Conservation (phyloP, 2,329 filamentous ascomycete species). For the Epichloe brachyelytri region DNA sequence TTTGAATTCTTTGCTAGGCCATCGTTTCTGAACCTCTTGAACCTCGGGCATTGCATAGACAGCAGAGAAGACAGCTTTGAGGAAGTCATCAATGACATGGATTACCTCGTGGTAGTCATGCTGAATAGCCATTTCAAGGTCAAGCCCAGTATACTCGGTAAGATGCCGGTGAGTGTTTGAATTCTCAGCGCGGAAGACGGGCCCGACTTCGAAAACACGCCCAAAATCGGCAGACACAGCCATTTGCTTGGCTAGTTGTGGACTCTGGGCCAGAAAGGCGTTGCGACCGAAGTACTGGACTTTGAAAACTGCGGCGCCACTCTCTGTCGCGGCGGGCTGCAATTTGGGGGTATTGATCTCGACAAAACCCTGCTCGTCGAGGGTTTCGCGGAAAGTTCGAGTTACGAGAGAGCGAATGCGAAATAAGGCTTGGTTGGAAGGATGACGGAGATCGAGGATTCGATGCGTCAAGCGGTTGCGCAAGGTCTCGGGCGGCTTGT, state of each 20-base stretch:
- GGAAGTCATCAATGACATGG: constrained; percentile 60
- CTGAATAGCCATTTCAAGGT: constrained; percentile 85
- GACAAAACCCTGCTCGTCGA: constrained; percentile 68
- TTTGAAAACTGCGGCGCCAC: constrained; percentile 81
- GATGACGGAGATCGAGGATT: constrained; percentile 74
- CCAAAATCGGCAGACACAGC: constrained; percentile 79
- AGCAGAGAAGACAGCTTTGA: constrained; percentile 55
- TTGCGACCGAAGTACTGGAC: constrained; percentile 81
- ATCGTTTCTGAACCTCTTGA: constrained; percentile 67
- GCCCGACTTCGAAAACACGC: constrained; percentile 61
- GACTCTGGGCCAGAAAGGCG: constrained; percentile 83
- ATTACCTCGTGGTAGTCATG: constrained; percentile 85
- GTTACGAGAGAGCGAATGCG: constrained; percentile 72
- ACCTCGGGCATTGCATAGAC: constrained; percentile 49
- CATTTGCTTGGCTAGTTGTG: constrained; percentile 89
- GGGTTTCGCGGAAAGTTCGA: constrained; percentile 62
- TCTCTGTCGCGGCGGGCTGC: constrained; percentile 81
- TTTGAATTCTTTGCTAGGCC: constrained; percentile 74
- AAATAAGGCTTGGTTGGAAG: constrained; percentile 77
- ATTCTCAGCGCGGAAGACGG: constrained; percentile 85
- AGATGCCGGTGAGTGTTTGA: constrained; percentile 90
- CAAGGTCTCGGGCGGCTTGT: constrained; percentile 49
- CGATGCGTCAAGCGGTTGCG: constrained; percentile 66
- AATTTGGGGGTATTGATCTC: constrained; percentile 93
- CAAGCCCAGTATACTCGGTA: constrained; percentile 87